Evolutionary conservation across 768 basidiomycete genomes (phyloP).

Genomic region (Panellus pusillus): DNA sequence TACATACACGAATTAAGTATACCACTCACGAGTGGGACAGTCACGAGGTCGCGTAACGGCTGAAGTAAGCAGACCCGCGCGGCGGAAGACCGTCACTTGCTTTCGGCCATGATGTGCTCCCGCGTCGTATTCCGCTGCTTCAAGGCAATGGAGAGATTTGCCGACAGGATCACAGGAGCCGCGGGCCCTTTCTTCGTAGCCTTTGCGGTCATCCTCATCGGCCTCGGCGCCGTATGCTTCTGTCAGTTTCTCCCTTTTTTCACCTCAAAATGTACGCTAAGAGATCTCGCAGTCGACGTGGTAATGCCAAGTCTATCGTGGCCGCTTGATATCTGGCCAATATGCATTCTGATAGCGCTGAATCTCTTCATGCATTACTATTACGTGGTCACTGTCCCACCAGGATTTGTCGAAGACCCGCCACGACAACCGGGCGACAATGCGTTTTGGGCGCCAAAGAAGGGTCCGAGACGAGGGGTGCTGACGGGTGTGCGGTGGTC

Average conservation of each 20-base stretch:
- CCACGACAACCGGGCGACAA: conserved; percentile 37
- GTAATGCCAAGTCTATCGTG: conserved; percentile 65
- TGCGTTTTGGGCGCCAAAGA: conserved; percentile 56
- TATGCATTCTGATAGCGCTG: conserved; percentile 71
- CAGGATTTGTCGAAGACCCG: conserved; percentile 76
- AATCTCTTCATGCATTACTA: conserved; percentile 87
- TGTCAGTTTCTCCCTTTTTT: conserved; percentile 51
- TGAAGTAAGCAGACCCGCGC: background rate
- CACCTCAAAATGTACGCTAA: background rate
- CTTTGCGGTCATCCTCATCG: conserved; percentile 74
- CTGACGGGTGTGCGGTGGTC: conserved; percentile 52
- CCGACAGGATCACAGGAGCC: conserved; percentile 81
- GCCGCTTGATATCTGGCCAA: conserved; percentile 57
- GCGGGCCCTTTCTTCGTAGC: conserved; percentile 90
- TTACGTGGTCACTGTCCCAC: conserved; percentile 73
- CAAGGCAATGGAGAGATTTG: conserved; percentile 65
- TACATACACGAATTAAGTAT: too few relatives aligned
- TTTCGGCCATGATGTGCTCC: conserved; percentile 42
- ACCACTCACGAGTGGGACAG: background rate
- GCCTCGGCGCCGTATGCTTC: conserved; percentile 70
- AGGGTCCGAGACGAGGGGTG: conserved; percentile 24
- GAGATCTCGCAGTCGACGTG: conserved; percentile 63
- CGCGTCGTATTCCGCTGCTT: conserved; percentile 52
- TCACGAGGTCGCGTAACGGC: background rate
- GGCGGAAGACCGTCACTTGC: background rate